Percentiles rank a stretch among this genome's conserved stretches.
These are phyloP conservation scores for Marsdenia floribunda DNA, from an alignment of 257 asterid species.

Conservation along the genomic window DNA sequence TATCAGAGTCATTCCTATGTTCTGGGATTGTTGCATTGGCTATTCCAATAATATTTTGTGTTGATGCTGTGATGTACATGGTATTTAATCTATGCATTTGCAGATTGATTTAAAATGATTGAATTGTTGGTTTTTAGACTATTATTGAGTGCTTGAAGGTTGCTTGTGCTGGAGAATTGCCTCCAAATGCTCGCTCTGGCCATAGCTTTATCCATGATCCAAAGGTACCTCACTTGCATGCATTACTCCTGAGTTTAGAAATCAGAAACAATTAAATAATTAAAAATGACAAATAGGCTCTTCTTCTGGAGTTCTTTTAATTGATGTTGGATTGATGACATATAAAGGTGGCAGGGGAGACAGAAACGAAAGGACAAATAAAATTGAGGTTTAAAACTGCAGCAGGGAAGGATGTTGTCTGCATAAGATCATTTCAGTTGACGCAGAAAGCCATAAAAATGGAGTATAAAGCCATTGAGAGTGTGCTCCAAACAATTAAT, in stretches of 20 bases:
- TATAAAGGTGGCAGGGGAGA: conserved; percentile 92
- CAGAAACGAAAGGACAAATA: conserved; percentile 98
- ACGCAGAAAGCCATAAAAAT: conserved; percentile 94
- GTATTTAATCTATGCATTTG: neutral
- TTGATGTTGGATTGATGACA: neutral
- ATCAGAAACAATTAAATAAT: neutral
- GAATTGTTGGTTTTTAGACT: conserved; percentile 41
- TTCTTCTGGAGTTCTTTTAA: neutral
- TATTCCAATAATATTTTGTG: neutral
- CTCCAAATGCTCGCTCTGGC: conserved; percentile 96
- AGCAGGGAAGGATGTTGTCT: conserved; percentile 93
- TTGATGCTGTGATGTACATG: neutral
- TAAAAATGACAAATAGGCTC: neutral
- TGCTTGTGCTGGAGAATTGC: conserved; percentile 94
- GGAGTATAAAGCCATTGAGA: conserved; percentile 98
- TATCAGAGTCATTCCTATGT: neutral
- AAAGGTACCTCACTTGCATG: conserved; percentile 45
- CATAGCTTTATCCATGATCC: conserved; percentile 97
- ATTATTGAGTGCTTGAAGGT: conserved; percentile 97
- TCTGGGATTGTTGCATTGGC: neutral
- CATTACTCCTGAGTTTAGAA: neutral
- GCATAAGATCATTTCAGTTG: conserved; percentile 97
- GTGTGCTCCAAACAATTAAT: conserved; percentile 92
- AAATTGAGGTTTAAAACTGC: conserved; percentile 97
- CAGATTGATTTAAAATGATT: neutral